Evolutionary conservation across 148 eudicot genomes (phyloP).

Genomic region (Polygonum aviculare): DNA sequence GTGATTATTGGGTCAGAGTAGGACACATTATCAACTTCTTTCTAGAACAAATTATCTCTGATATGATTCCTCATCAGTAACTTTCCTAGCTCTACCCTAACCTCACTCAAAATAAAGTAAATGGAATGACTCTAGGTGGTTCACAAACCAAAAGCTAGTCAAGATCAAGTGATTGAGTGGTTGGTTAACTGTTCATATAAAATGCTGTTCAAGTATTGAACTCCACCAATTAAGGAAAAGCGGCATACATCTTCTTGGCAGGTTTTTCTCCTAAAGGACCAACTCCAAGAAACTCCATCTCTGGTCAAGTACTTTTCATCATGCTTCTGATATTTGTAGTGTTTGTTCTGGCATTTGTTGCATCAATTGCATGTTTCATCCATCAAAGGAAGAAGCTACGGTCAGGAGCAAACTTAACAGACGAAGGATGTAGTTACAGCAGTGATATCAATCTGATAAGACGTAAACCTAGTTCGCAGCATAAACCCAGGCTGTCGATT

Average conservation of each 20-base stretch:
- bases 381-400: conserved; percentile 35
- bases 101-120: background rate
- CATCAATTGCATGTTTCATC: conserved; percentile 37
- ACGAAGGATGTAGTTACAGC: conserved; percentile 50
- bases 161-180: background rate
- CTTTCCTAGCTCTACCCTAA: too few relatives aligned
- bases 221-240: background rate
- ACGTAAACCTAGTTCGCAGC: conserved; percentile 31
- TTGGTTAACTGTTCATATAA: background rate
- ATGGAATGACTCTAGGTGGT: background rate
- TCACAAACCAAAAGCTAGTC: background rate
- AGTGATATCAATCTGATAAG: conserved; percentile 63
- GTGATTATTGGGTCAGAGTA: background rate
- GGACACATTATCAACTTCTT: background rate
- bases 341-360: conserved; percentile 34
- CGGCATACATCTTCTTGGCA: conserved; percentile 20
- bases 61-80: background rate
- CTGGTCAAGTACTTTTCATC: conserved; percentile 40
- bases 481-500: conserved; percentile 23
- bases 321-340: conserved; percentile 41
- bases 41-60: background rate
- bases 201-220: background rate
- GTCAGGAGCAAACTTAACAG: conserved; percentile 32
- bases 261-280: conserved; percentile 34
- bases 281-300: conserved; percentile 35